Base-by-base conservation (phyloP, 768 basidiomycete genomes). In the Pilatotrama ljubarskyi region DNA sequence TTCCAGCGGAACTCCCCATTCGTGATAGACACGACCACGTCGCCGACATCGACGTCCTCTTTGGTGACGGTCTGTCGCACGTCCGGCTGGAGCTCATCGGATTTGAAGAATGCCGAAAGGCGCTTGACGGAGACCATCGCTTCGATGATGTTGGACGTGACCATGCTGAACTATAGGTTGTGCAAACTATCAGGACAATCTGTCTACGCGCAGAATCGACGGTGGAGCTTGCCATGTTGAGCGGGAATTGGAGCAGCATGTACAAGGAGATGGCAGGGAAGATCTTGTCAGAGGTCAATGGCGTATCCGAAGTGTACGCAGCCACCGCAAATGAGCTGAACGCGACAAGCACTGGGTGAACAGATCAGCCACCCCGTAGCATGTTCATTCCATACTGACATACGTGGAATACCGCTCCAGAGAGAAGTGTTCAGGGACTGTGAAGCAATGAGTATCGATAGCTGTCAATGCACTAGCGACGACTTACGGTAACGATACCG, bases 191-290 rank as follows among this genome's bases (percentile, higher is more conserved):
- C 46, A 46, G 36, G 26, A n/a, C 53, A 20, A 22, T 0, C n/a
- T 26, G 3, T 64, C 32, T 8, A 54, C 38, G 48, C 41, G 41
- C 13, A 55, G 7, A 36, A 18, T 63, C 17, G 38, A 17, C 2
- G 14, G 41, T 38, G 20, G 11, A 5, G 69, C 78, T 38, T 70
- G 89, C 88, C 90, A 93, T 90, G 2, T 84, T 89, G 22, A 95
- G 77, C 1, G 93, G 93, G 74, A 95, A 95, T 58, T 88, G 86
- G 29, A 96, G 76, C 0, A 96, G 78, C 84, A 91, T 87, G 76
- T 94, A 95, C 29, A 95, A 75, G 0, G 92, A 88, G 62, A 98
- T 94, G 0, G 92, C 87, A n/a, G 96, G 96, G 81, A 98, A 98
- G 63, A 98, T 95, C 51, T 93, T 77, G 62, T 97, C 95, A 0